phyloP scores from a whole-genome alignment of 75 land plant genomes.

The Sequoia sempervirens region DNA sequence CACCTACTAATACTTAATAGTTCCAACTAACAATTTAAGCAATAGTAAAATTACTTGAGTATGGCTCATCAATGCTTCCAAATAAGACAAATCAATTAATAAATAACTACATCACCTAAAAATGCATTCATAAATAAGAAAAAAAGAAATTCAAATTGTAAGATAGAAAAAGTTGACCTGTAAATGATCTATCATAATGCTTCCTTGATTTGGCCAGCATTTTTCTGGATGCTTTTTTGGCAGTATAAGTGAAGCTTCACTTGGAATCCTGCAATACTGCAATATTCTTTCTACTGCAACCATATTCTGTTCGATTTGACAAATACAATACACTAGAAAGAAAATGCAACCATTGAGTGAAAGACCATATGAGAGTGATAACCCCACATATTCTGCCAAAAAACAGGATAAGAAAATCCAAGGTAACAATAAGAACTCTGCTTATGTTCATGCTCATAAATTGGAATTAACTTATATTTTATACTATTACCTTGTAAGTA shows the following conservation, averaged over 20 bases:
- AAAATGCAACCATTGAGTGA: conserved; percentile 62
- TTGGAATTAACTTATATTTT: not conserved
- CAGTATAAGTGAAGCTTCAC: conserved; percentile 70
- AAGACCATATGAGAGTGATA: conserved; percentile 90
- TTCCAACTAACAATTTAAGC: not conserved
- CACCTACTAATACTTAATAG: not conserved
- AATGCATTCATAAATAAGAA: not conserved
- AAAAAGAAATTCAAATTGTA: not conserved
- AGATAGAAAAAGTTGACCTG: conserved; percentile 34
- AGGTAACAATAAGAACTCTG: not conserved
- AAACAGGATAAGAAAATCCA: not conserved
- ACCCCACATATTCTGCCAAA: conserved; percentile 78
- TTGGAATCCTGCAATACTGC: conserved; percentile 71
- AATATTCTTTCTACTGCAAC: conserved; percentile 83
- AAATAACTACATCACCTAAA: not conserved
- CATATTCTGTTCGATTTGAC: conserved; percentile 64
- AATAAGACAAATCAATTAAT: not conserved
- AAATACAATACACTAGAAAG: conserved; percentile 59
- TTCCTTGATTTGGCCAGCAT: conserved; percentile 70
- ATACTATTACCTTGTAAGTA: not conserved
- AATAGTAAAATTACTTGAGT: not conserved
- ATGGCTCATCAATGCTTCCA: not conserved
- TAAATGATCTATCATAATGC: conserved; percentile 61
- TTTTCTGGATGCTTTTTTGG: conserved; percentile 45
- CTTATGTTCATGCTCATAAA: not conserved